Evolutionary conservation across 73 alveolate species (phyloP).

Genomic region (Tetrahymena borealis): DNA sequence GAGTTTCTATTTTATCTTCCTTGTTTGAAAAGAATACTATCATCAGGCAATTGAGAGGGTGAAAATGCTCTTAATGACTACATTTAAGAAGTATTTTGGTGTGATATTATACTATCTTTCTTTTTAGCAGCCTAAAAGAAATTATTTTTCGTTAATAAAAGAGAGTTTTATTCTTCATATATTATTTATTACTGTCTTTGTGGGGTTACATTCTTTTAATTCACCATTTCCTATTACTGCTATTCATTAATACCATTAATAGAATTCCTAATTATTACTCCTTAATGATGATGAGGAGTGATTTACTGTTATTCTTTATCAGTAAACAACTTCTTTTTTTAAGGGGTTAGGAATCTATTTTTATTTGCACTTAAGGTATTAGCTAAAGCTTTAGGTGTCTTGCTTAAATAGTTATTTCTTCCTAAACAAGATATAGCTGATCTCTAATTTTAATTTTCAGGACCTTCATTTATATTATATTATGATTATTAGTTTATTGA

Average conservation of each 20-base stretch:
- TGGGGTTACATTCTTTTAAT: too few relatives aligned
- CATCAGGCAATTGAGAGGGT: not conserved
- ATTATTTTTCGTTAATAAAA: not conserved
- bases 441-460: not conserved
- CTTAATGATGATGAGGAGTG: not conserved
- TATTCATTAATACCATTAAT: not conserved
- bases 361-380: not conserved
- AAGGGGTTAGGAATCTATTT: not conserved
- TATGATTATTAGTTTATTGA: not conserved
- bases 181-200: too few relatives aligned
- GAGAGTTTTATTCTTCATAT: not conserved
- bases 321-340: not conserved
- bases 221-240: not conserved
- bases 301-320: not conserved
- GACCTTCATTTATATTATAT: not conserved
- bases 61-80: not conserved
- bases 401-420: not conserved
- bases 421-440: not conserved
- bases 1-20: not conserved
- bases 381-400: not conserved
- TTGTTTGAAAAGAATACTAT: not conserved
- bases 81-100: too few relatives aligned
- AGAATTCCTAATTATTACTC: not conserved
- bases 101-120: not conserved
- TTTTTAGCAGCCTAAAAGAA: not conserved